phyloP scores from a whole-genome alignment of 768 basidiomycete species.

The Pleurotus sapidus region DNA sequence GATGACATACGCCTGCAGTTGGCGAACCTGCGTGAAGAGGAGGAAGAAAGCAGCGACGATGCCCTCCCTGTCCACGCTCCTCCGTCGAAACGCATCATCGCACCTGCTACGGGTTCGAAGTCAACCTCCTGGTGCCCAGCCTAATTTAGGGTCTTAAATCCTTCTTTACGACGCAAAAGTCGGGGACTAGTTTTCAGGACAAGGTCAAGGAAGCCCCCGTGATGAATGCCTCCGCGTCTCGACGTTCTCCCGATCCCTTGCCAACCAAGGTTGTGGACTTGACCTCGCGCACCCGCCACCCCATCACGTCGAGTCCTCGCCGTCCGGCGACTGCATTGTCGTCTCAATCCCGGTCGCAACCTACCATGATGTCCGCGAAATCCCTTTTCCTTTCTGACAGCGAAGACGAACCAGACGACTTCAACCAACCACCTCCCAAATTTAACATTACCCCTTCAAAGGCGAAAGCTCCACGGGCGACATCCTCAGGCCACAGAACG shows the following conservation, averaged over 20 bases:
- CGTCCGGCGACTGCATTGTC: conserved; percentile 9
- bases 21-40: conserved; percentile 4
- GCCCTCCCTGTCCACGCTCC: conserved; percentile 8
- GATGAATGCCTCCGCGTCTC: neutral
- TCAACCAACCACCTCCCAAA: neutral
- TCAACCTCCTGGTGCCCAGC: neutral
- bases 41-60: conserved; percentile 7
- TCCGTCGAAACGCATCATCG: conserved; percentile 2
- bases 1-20: neutral
- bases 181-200: conserved; percentile 1
- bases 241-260: neutral
- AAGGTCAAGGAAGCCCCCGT: neutral
- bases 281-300: neutral
- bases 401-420: conserved; percentile 11
- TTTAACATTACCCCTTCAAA: neutral
- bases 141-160: conserved; percentile 11
- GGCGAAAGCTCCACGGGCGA: neutral
- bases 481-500: neutral
- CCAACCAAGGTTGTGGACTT: neutral
- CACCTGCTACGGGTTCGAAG: conserved; percentile 18
- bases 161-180: conserved; percentile 15
- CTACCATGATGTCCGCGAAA: neutral
- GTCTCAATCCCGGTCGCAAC: neutral
- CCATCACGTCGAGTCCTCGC: neutral
- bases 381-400: conserved; percentile 10